Evolutionary conservation across 805 yeast species (phyloP), one percentile per base, ranked within the genome.

Genomic region (Debaryomyces castellii): DNA sequence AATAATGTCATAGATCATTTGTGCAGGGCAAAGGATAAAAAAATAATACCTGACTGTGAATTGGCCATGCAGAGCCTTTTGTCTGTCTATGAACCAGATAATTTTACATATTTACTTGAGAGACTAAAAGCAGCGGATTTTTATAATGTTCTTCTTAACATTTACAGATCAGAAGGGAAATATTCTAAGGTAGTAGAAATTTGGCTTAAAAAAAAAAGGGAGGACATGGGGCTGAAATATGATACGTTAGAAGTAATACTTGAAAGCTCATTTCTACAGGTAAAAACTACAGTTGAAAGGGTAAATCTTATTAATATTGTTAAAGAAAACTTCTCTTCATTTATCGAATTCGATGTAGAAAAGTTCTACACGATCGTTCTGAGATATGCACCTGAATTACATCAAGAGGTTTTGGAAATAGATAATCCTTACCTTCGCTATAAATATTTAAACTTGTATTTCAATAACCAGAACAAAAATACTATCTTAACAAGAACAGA

Each of bases 21-120:
- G 28, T 84, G 88, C 53, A 52, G 68, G 16, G 67, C 60, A 41
- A 54, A 66, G 12, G 62, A 61, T 8, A 52, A 50, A 1, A 57
- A 55, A 1, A 50, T 74, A 41, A 73, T 68, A 43, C 76, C 70
- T 22, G 92, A 87, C 48, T 80, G 88, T 53, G 92, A 92, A 59
- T 70, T 86, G 38, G 91, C 96, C 10, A 62, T 90, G 8, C 88
- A 85, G 54, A 77, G 89, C 39, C 60, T 94, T 14, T 59, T 92
- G 1, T 80, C 95, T 0, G 71, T 74, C 1, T 85, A 84, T 58
- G 81, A 77, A 42, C 89, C 92, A 0, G 66, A 76, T 0, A 74
- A 81, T 53, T 67, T 78, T 20, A 71, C 73, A 1, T 64, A 62
- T 17, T 60, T 89, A 36, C 60, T 83, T 7, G 72, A 73, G 14